Base-by-base conservation (phyloP, 2,329 filamentous ascomycete genomes). In the Pseudogymnoascus sp. region DNA sequence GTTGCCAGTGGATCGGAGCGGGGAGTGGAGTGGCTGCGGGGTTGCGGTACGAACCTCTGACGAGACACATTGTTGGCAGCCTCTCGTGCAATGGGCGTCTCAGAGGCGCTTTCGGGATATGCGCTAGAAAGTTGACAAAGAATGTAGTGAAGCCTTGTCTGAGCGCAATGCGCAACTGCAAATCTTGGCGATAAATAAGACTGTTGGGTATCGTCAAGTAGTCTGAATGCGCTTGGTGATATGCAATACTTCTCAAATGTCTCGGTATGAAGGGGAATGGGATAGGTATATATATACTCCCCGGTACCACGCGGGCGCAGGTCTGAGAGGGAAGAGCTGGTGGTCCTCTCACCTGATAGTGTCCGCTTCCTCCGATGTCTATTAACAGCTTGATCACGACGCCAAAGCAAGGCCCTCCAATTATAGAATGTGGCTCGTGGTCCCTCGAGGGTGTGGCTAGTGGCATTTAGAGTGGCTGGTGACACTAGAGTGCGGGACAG, bases 401-500 rank as follows among this genome's bases (percentile, higher is more conserved):
- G 26, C 7, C 26, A 23, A 56, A 56, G 10, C 50, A 21, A 29
- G 17, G 10, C n/a, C 50, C 50, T 56, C 50, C 50, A 56, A 56
- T 56, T 56, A 56, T 56, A 56, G 50, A 56, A 35, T 33, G 50
- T 56, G 50, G 50, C 50, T 56, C 50, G 50, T 56, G 50, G 50
- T 19, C 46, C 44, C 23, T 53, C 26, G 21, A 17, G 1, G 10
- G n/a, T 56, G 50, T 56, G 50, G 50, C 50, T 56, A 33, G 29
- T 56, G 50, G 29, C 7, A 50, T 29, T 29, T 50, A 50, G 26
- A 33, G 50, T 56, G 50, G 50, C 50, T 56, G 23, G 15, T 56
- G 50, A 56, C 50, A 56, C 50, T 56, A 56, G 21, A 21, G 13
- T 56, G 50, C 50, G 50, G 50, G 50, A 56, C 50, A 56, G 50